Percentiles rank a stretch among this genome's conserved stretches.
These are phyloP conservation scores for Polychytrium aggregatum DNA, from an alignment of 192 early-diverging fungal species.

Conservation along the genomic window DNA sequence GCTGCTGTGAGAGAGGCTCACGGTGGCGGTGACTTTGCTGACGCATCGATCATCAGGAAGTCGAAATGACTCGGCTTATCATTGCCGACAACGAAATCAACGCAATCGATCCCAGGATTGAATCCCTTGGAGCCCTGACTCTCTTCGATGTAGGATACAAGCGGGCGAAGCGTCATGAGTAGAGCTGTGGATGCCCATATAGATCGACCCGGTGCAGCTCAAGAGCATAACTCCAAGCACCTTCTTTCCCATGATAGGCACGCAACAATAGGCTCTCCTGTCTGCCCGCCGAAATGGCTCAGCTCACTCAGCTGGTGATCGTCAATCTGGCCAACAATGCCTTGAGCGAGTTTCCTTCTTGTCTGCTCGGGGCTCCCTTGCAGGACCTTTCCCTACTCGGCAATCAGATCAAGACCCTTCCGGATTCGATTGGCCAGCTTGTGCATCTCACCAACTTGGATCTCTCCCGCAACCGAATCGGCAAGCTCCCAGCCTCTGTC, in stretches of 20 bases:
- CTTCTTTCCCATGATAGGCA: too few relatives aligned
- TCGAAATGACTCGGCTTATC: constrained; percentile 23
- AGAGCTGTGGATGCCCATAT: too few relatives aligned
- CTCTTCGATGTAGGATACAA: constrained; percentile 23
- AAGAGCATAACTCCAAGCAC: too few relatives aligned
- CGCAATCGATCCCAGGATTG: constrained; percentile 19
- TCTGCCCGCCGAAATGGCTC: constrained; percentile 12
- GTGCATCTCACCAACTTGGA: constrained; percentile 18
- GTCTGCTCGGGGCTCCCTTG: constrained; percentile 8
- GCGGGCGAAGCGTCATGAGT: too few relatives aligned
- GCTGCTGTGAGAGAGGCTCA: too few relatives aligned
- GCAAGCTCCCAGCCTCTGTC: constrained; percentile 3
- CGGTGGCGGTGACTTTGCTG: too few relatives aligned
- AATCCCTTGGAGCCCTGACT: constrained; percentile 18
- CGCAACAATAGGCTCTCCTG: constrained; percentile 14
- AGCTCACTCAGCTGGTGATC: constrained; percentile 10
- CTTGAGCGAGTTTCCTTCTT: constrained; percentile 11
- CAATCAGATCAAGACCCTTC: constrained; percentile 10
- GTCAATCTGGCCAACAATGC: constrained; percentile 25
- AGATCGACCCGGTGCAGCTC: too few relatives aligned
- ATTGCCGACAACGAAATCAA: constrained; percentile 27
- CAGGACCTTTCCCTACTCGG: constrained; percentile 11
- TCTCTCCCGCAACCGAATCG: constrained; percentile 20
- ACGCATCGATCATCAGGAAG: constrained; percentile 11
- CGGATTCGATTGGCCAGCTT: constrained; percentile 1